A percentile compares a stretch with the other conserved stretches of the same genome.
Conservation (phyloP, 2,329 filamentous ascomycete species). For the Fusarium sp. region DNA sequence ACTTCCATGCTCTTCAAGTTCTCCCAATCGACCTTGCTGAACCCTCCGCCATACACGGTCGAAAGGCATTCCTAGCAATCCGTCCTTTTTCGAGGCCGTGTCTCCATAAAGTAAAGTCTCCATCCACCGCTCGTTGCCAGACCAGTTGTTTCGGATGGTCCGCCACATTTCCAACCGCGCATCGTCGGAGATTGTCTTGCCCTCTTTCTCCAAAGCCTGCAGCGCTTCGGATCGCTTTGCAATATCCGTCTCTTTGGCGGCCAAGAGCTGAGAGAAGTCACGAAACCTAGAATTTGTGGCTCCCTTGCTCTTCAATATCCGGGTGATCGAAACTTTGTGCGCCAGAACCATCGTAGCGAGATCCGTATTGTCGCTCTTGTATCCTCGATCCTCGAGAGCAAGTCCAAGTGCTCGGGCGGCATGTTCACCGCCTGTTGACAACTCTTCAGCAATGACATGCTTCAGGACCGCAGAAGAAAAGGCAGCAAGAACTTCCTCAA, state of each 20-base stretch:
- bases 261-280: conserved; percentile 77
- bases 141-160: conserved; percentile 81
- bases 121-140: conserved; percentile 82
- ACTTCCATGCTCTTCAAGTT: conserved; percentile 67
- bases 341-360: conserved; percentile 80
- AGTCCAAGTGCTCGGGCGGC: conserved; percentile 68
- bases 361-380: conserved; percentile 66
- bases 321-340: conserved; percentile 78
- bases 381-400: conserved; percentile 73
- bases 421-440: conserved; percentile 56
- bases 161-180: conserved; percentile 69
- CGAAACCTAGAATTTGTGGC: conserved; percentile 71
- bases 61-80: conserved; percentile 77
- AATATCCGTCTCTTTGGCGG: conserved; percentile 73
- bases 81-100: conserved; percentile 68
- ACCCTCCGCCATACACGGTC: conserved; percentile 80
- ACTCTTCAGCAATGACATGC: conserved; percentile 69
- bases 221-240: conserved; percentile 67
- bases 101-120: conserved; percentile 80
- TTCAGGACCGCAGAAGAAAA: conserved; percentile 90
- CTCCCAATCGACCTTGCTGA: conserved; percentile 69
- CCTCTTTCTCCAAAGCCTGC: conserved; percentile 49
- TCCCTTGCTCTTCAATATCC: conserved; percentile 72
- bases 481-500: conserved; percentile 87
- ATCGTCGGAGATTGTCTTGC: conserved; percentile 59